phyloP scores from a whole-genome alignment of 2,329 filamentous ascomycete species.

The Ophiosphaerella herpotricha region DNA sequence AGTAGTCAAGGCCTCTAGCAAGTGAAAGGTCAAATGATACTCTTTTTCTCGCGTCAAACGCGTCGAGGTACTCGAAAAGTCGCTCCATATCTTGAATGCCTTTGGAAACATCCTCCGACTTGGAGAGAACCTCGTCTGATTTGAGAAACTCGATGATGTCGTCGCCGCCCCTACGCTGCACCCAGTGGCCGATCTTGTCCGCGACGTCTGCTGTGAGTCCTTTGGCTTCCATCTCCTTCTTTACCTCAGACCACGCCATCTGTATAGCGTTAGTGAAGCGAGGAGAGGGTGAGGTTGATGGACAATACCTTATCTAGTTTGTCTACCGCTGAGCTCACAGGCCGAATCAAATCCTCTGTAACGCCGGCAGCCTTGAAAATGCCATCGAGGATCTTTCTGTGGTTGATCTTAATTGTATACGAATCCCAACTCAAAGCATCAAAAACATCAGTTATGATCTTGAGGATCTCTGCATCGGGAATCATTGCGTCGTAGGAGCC shows the following conservation, averaged over 20 bases:
- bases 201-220: constrained; percentile 76
- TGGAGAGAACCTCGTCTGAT: constrained; percentile 40
- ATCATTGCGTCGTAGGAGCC: constrained; percentile 85
- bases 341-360: constrained; percentile 80
- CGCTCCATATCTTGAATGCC: constrained; percentile 81
- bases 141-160: constrained; percentile 64
- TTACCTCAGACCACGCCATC: constrained; percentile 81
- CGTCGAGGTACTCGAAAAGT: constrained; percentile 80
- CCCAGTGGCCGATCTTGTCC: constrained; percentile 85
- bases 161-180: constrained; percentile 74
- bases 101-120: constrained; percentile 71
- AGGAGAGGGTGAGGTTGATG: background rate
- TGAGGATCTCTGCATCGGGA: constrained; percentile 85
- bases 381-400: constrained; percentile 91
- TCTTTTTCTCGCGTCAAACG: constrained; percentile 71
- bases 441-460: constrained; percentile 85
- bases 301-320: constrained; percentile 80
- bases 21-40: constrained; percentile 90
- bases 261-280: constrained; percentile 22
- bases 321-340: constrained; percentile 91
- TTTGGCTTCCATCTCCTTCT: constrained; percentile 94
- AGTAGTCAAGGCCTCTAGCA: constrained; percentile 90
- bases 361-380: constrained; percentile 92
- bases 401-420: constrained; percentile 92
- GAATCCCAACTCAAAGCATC: constrained; percentile 74